Evolutionary conservation across 257 asterid genomes (phyloP), one percentile per base, ranked within the genome.

Genomic region (Solanum gandarillasii): DNA sequence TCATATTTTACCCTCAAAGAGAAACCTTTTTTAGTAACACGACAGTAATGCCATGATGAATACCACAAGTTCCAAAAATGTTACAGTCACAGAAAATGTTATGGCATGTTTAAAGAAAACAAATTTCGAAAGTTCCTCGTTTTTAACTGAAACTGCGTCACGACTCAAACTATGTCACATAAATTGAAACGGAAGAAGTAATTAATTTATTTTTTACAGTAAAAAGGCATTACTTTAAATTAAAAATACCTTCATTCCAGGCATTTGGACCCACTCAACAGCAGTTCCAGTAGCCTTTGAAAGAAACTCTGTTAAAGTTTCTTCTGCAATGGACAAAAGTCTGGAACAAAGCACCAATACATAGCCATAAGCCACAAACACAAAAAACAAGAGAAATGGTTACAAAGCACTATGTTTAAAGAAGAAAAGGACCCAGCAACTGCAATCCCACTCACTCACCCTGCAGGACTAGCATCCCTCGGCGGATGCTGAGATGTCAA

Each of bases 231-330:
- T 31, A 29, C 48, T 71, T 41, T 23, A 48, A 27, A 3, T 12
- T 10, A 3, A 86, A 32, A 65, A 9, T 93, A 95, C 98, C 98
- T 95, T 95, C 98, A 95, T 95, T 95, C 98, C 98, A 94, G 98
- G 98, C 98, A 95, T 95, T 94, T 94, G 98, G 96, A 95, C 96
- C 98, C 98, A 95, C 98, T 95, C 98, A 84, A 95, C 98, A 91
- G 98, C 98, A 85, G 98, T 95, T 94, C 98, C 98, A 89, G 98
- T 95, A 86, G 98, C 98, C 98, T 95, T 95, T 29, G 98, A 95
- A 83, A 95, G 94, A 95, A 95, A 95, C 95, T 95, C 98, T 93
- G 98, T 87, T 95, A 95, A 93, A 94, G 98, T 95, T 82, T 95
- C 98, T 90, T 95, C 98, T 94, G 98, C 98, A 94, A 93, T 95